phyloP scores from a whole-genome alignment of 768 basidiomycete genomes.

The Rhodosporidiobolus odoratus region DNA sequence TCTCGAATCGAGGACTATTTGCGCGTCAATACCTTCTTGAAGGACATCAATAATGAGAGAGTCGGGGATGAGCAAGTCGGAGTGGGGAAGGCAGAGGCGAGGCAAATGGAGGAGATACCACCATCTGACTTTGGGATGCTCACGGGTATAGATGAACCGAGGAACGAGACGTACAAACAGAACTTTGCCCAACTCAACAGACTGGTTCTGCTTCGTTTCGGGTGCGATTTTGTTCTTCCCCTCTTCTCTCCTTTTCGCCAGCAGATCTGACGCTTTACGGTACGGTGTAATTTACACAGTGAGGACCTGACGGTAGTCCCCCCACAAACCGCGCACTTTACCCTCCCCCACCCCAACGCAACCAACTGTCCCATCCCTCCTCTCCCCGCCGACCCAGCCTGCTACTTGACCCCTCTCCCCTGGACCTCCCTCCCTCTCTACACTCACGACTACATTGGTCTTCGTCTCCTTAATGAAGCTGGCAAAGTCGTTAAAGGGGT shows the following conservation, averaged over 20 bases:
- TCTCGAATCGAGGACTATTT: slow-evolving; percentile 46
- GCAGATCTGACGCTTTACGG: not conserved
- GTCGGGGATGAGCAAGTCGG: slow-evolving; percentile 34
- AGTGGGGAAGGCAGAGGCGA: not conserved
- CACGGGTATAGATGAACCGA: no score
- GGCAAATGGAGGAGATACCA: not conserved
- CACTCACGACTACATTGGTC: slow-evolving; percentile 42
- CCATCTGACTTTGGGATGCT: no score
- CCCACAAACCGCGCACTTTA: slow-evolving; percentile 37
- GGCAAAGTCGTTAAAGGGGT: slow-evolving; percentile 20
- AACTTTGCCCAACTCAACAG: slow-evolving; percentile 37
- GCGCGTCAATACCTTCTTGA: slow-evolving; percentile 43
- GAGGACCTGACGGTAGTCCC: slow-evolving; percentile 40
- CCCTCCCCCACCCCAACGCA: slow-evolving; percentile 29
- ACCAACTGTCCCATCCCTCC: slow-evolving; percentile 14
- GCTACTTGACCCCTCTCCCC: slow-evolving; percentile 26
- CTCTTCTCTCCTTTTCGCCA: not conserved
- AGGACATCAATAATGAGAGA: slow-evolving; percentile 47
- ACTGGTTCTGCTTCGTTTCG: slow-evolving; percentile 42
- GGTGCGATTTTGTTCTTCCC: slow-evolving; percentile 14
- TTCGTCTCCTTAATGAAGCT: slow-evolving; percentile 35
- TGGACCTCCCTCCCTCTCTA: slow-evolving; percentile 39
- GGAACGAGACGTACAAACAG: slow-evolving; percentile 37
- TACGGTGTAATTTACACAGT: slow-evolving; percentile 25
- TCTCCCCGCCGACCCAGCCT: slow-evolving; percentile 1